phyloP scores from a whole-genome alignment of 768 basidiomycete genomes.

The Kwoniella bestiolae region DNA sequence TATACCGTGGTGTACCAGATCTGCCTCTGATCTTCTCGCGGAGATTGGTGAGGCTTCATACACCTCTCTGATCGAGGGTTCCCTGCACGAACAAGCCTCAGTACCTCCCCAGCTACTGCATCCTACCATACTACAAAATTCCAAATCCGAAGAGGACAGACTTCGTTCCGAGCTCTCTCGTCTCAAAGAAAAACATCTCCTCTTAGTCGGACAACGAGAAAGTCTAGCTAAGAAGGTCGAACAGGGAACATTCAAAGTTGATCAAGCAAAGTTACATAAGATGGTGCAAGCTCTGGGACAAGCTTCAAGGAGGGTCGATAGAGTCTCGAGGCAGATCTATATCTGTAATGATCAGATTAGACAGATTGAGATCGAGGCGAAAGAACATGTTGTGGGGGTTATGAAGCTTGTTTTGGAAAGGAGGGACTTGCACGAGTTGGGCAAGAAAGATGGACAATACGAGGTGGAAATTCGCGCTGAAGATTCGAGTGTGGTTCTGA shows the following conservation, averaged over 20 bases:
- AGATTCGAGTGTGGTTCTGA: neutral
- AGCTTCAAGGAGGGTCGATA: conserved; percentile 24
- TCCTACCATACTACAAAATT: conserved; percentile 12
- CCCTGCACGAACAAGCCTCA: neutral
- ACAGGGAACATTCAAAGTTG: neutral
- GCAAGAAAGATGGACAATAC: neutral
- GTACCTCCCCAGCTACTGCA: conserved; percentile 19
- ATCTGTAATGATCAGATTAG: conserved; percentile 45
- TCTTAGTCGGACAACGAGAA: conserved; percentile 25
- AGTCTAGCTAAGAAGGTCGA: conserved; percentile 11
- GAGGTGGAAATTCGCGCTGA: neutral
- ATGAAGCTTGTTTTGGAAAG: conserved; percentile 8
- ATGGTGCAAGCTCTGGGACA: conserved; percentile 19
- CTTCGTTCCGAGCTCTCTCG: conserved; percentile 22
- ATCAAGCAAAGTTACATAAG: conserved; percentile 5
- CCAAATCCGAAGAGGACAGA: conserved; percentile 19
- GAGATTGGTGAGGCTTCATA: neutral
- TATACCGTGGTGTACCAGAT: conserved; percentile 32
- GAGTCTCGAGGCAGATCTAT: conserved; percentile 36
- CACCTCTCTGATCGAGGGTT: conserved; percentile 1
- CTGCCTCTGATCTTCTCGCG: neutral
- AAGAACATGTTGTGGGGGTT: conserved; percentile 26
- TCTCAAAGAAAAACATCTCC: conserved; percentile 25
- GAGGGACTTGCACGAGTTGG: neutral
- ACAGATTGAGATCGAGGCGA: conserved; percentile 33